Conservation (phyloP, 805 yeast genomes). For the Starmerella cellae region DNA sequence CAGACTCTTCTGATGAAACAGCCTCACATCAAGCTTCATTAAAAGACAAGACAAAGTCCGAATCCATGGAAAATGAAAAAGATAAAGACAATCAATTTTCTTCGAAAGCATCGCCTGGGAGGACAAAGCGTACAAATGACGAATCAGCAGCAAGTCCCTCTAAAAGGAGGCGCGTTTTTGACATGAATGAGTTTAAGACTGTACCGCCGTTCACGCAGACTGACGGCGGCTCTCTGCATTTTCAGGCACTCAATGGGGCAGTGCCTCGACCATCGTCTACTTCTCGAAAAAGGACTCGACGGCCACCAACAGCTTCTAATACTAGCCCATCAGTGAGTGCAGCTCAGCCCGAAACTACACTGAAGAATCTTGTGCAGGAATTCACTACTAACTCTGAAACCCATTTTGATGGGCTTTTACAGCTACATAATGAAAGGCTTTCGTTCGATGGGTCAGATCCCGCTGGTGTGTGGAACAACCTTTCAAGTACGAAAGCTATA, state of each 20-base stretch:
- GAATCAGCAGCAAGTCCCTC: constrained; percentile 1
- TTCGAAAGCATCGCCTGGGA: too few species aligned
- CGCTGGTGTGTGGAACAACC: background rate
- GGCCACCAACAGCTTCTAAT: background rate
- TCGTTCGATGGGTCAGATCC: background rate
- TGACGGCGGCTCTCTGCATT: constrained; percentile 11
- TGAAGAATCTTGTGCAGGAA: background rate
- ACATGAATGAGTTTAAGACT: constrained; percentile 7
- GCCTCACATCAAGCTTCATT: too few species aligned
- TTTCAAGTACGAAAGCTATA: background rate
- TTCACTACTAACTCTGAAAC: background rate
- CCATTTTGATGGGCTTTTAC: background rate
- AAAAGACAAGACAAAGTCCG: too few species aligned
- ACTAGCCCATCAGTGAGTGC: background rate
- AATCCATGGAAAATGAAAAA: too few species aligned
- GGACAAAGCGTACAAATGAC: background rate
- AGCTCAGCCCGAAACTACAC: background rate
- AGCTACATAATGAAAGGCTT: background rate
- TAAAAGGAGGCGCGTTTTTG: constrained; percentile 10
- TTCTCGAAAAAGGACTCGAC: background rate
- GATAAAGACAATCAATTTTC: too few species aligned
- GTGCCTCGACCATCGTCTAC: background rate
- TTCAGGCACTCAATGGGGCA: constrained; percentile 2
- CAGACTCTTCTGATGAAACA: too few species aligned
- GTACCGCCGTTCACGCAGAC: constrained; percentile 18